phyloP scores from a whole-genome alignment of 192 early-diverging fungal species.

The Coemansia sp. region DNA sequence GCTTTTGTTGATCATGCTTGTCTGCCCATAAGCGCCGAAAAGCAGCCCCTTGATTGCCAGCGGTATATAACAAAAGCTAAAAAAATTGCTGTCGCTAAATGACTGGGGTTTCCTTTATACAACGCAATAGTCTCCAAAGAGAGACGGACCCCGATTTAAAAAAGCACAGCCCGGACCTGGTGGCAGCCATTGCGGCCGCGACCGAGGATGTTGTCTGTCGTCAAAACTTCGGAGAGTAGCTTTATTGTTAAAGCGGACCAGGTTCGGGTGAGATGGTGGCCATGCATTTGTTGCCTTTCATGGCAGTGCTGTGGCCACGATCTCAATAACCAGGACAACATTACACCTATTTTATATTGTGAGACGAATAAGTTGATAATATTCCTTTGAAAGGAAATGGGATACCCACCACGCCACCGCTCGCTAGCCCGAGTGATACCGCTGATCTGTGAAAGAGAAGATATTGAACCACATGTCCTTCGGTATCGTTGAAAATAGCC shows the following conservation, averaged over 20 bases:
- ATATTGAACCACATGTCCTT: too few relatives aligned
- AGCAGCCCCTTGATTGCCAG: too few relatives aligned
- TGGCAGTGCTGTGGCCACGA: slow-evolving; percentile 38
- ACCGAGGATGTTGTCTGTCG: slow-evolving; percentile 51
- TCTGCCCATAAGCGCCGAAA: neutral
- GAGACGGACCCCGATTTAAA: slow-evolving; percentile 48
- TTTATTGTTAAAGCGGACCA: slow-evolving; percentile 1
- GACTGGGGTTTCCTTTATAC: too few relatives aligned
- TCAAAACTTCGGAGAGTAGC: slow-evolving; percentile 50
- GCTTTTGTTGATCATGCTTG: too few relatives aligned
- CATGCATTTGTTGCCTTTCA: slow-evolving; percentile 27
- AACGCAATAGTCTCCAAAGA: slow-evolving; percentile 41
- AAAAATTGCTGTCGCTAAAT: too few relatives aligned
- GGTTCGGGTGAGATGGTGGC: slow-evolving; percentile 49
- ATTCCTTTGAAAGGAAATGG: too few relatives aligned
- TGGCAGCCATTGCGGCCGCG: slow-evolving; percentile 17
- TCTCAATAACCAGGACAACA: slow-evolving; percentile 48
- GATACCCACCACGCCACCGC: too few relatives aligned
- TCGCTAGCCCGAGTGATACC: too few relatives aligned
- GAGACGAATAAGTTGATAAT: neutral
- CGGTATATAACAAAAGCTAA: neutral
- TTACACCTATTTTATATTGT: neutral
- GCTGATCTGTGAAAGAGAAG: too few relatives aligned
- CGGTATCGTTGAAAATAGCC: too few relatives aligned
- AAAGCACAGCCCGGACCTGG: slow-evolving; percentile 54